phyloP scores from a whole-genome alignment of 305 asterid species.

The Ruellia speciosa region DNA sequence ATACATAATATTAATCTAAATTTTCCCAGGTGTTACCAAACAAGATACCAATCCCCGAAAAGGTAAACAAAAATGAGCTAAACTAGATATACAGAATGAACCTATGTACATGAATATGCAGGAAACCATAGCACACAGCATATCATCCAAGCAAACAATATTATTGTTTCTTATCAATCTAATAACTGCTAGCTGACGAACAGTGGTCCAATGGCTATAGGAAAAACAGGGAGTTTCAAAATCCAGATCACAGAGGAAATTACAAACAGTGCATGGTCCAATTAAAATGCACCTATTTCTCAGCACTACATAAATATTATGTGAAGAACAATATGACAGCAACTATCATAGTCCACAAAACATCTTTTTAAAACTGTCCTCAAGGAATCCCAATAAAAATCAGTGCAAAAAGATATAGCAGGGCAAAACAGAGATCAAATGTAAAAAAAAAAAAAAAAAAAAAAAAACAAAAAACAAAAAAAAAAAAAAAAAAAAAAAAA shows the following conservation, averaged over 20 bases:
- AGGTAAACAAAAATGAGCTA: no score
- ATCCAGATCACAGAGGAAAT: neutral
- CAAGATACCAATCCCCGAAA: no score
- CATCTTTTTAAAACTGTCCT: neutral
- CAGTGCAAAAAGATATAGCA: conserved; percentile 18
- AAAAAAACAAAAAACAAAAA: conserved; percentile 14
- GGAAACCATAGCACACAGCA: neutral
- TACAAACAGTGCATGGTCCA: neutral
- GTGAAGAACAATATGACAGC: neutral
- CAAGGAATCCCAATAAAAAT: conserved; percentile 25
- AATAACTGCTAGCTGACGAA: neutral
- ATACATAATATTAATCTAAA: no score
- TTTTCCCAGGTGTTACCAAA: no score
- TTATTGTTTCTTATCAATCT: neutral
- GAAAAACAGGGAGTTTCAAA: neutral
- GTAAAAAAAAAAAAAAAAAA: conserved; percentile 5
- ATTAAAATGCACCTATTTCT: neutral
- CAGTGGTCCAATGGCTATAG: neutral
- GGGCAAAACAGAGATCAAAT: conserved; percentile 16
- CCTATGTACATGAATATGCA: no score
- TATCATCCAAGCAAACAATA: neutral
- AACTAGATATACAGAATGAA: no score
- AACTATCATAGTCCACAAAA: neutral
- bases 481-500: conserved; percentile 12
- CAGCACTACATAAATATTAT: neutral